A percentile compares a stretch with the other conserved stretches of the same genome.
These are phyloP conservation scores for Rhizopus arrhizus DNA, from an alignment of 371 early-diverging fungal species.

Conservation along the genomic window DNA sequence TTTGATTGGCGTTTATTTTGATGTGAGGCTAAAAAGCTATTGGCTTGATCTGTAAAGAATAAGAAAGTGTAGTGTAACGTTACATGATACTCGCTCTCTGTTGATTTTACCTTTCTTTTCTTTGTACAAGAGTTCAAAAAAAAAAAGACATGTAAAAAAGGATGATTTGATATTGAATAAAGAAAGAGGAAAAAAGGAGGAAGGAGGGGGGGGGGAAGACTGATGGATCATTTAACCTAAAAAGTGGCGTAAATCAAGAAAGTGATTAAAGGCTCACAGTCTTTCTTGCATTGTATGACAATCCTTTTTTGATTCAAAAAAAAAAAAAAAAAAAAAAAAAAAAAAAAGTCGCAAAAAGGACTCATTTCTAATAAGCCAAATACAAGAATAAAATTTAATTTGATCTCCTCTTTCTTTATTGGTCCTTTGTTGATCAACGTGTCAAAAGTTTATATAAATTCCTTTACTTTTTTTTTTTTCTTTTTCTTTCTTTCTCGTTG, in stretches of 20 bases:
- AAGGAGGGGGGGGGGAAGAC: no score
- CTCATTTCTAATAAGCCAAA: neutral
- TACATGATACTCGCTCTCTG: neutral
- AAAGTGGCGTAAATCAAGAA: neutral
- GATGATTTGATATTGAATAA: no score
- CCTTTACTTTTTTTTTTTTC: neutral
- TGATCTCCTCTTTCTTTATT: neutral
- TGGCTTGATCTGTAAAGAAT: constrained; percentile 15
- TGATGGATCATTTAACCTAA: no score
- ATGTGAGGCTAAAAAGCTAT: constrained; percentile 22
- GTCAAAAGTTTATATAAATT: neutral
- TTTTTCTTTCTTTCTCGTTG: neutral
- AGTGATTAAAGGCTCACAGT: neutral
- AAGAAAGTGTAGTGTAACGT: neutral
- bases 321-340: neutral
- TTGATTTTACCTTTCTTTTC: no score
- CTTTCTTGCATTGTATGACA: neutral
- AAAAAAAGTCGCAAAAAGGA: constrained; percentile 1
- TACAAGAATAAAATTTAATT: neutral
- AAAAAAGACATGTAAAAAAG: no score
- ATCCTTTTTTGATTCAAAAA: neutral
- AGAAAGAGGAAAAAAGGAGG: no score
- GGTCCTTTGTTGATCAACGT: neutral
- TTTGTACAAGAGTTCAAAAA: no score
- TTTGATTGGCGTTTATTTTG: neutral